Base-by-base conservation (phyloP, 2,329 filamentous ascomycete genomes). In the Didymellaceae sp. region DNA sequence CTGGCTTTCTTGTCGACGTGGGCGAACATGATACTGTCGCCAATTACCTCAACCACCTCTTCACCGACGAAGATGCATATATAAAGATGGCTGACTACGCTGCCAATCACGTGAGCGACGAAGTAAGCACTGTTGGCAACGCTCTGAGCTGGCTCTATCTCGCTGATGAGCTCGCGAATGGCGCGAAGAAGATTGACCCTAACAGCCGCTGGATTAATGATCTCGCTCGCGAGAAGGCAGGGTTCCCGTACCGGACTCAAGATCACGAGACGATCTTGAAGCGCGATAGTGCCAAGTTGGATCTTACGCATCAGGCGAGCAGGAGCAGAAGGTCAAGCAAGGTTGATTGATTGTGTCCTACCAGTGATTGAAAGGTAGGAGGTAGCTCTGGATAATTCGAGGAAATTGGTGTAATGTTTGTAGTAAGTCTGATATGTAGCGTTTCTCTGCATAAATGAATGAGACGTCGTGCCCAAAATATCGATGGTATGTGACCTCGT, bases 51-150 rank as follows among this genome's bases (percentile, higher is more conserved):
- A 76, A 86, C 55, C 73, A 86, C 2, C 78, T 93, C 2, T 90
- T 87, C 73, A 86, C 80, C 0, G 79, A 92, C 58, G 67, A 82
- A 2, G 79, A 82, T 14, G 77, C 90, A 16, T 89, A 90, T 70
- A 72, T 81, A n/a, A 76, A 76, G 49, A 90, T 91, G 86, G 84
- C 82, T 59, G 59, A 79, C 6, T 87, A 82, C 57, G 89, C 89
- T 0, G 75, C 75, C 28, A 77, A 72, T 0, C 84, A 88, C 52
- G 88, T 94, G 11, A 90, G 86, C 53, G 90, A 94, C 65, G 90
- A 94, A 68, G 88, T 93, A 1, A 84, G 87, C 54, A 94, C 90
- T 0, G 88, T 91, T 1, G 90, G 90, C 0, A 92, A 92, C 68
- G 86, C 86, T 1, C 75, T 93, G 10, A 79, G 78, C 17, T 94